Base-by-base conservation (phyloP, 306 rosid species). In the Medicago truncatula region DNA sequence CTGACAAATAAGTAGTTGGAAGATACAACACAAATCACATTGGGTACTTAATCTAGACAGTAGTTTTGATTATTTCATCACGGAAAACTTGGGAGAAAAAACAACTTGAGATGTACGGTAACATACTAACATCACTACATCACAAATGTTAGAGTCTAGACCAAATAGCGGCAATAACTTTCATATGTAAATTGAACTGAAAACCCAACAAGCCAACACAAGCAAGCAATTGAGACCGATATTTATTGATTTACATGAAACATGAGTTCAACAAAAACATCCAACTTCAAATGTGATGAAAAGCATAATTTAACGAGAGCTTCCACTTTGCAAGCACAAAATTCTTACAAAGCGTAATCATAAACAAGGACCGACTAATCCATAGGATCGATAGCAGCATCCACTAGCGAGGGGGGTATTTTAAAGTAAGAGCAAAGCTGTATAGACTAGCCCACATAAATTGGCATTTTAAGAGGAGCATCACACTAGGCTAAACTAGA, bases 51-150 rank as follows among this genome's bases (percentile, higher is more conserved):
- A 60, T 59, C 16, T 18, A 73, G 58, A 57, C 75, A 67, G 70
- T 12, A 69, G 15, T 23, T 31, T 13, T 28, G 18, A 70, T 4
- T 17, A 52, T 34, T 31, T 54, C 52, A 70, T n/a, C 59, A 15
- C 5, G 13, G 12, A 56, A 41, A 50, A 18, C 69, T 40, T 12
- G 2, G 8, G 21, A 21, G 43, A 38, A 69, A n/a, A 76, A 20
- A 25, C 21, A 38, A 21, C 65, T 9, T 39, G 9, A 52, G 40
- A 61, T 62, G 76, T 40, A 76, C 39, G 23, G 15, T 58, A 2
- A 59, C n/a, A n/a, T n/a, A n/a, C n/a, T n/a, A n/a, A n/a, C 43
- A 44, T 28, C 47, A 74, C 70, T 60, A 31, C 14, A 74, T 60
- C 70, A 46, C 13, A 61, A 28, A 46, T 23, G 46, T 6, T 12